Base-by-base conservation (phyloP, 768 basidiomycete genomes). In the Pholiota molesta region DNA sequence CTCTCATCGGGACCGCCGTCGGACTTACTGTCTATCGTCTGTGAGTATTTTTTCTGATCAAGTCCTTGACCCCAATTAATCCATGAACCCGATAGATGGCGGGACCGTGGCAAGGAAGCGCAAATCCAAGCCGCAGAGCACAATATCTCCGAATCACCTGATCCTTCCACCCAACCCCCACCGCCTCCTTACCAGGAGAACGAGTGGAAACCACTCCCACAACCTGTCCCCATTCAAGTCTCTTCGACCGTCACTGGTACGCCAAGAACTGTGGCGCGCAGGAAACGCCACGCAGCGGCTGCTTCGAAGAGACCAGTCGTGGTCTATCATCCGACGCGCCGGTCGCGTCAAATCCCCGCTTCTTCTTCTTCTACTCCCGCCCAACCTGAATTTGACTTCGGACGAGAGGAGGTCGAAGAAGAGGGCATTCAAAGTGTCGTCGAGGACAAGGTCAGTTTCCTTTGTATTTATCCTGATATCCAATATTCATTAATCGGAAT, bases 21-120 rank as follows among this genome's bases (percentile, higher is more conserved):
- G 92, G 92, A 62, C 81, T 94, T 64, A 92, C 92, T 49, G 91
- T 93, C 44, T 95, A 93, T 77, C 85, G 91, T 74, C 78, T 94
- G 92, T 94, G 72, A 79, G 91, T 83, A 35, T 39, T 57, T 49
- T 55, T 55, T 29, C 28, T 31, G 13, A 44, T 53, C 13, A 37
- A 42, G 29, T 3, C 52, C 52, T 19, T 21, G 37, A 28, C 61
- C 55, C 53, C 35, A 58, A 29, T 52, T 45, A 14, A 55, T 62
- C 10, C 66, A 26, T 53, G 28, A 45, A 19, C 7, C 45, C 44
- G 51, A 63, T 31, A 92, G 92, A 73, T 93, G 92, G 92, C 82
- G 89, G 76, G 86, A 88, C 73, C 85, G 90, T 62, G 89, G 90
- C 68, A 89, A 83, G 78, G 62, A 70, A 47, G 57, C 44, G 29